These are phyloP conservation scores for Vitis vinifera DNA, from an alignment of 164 flowering plant species.

Conservation along the genomic window ASM3070453v1 NC_081815.1:19275001-19275500, in stretches of 20 bases:
- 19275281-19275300: slow-evolving; percentile 58
- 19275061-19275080: slow-evolving; percentile 80
- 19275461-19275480: slow-evolving; percentile 34
- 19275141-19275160: slow-evolving; percentile 69
- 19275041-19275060: slow-evolving; percentile 68
- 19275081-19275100: slow-evolving; percentile 84
- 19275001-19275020: slow-evolving; percentile 81
- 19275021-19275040: slow-evolving; percentile 58
- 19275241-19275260: slow-evolving; percentile 81
- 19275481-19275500: slow-evolving; percentile 2
- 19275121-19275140: slow-evolving; percentile 83
- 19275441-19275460: slow-evolving; percentile 64
- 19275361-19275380: slow-evolving; percentile 76
- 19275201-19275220: slow-evolving; percentile 75
- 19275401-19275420: slow-evolving; percentile 62
- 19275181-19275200: slow-evolving; percentile 76
- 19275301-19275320: slow-evolving; percentile 51
- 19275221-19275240: slow-evolving; percentile 80
- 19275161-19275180: slow-evolving; percentile 78
- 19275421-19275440: slow-evolving; percentile 61
- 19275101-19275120: slow-evolving; percentile 76
- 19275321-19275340: slow-evolving; percentile 56
- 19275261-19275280: slow-evolving; percentile 67
- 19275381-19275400: slow-evolving; percentile 67
- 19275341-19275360: slow-evolving; percentile 78